Evolutionary conservation across 352 stramenopile genomes (phyloP).

Genomic region (Halophytophthora batemanensis): DNA sequence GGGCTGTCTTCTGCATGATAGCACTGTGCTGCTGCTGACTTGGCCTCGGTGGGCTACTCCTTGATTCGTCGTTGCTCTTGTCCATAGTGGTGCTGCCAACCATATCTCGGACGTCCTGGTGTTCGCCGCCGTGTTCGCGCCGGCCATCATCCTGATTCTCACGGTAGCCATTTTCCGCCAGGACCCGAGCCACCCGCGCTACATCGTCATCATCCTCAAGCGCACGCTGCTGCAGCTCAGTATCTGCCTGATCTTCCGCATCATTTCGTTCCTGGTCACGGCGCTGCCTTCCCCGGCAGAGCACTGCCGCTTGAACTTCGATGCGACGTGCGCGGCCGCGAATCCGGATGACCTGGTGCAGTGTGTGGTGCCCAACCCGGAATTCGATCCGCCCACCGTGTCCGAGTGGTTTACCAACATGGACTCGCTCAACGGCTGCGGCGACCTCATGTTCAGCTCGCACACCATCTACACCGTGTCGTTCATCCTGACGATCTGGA

Average conservation of each 20-base stretch:
- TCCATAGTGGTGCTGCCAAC: conserved; percentile 29
- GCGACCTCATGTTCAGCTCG: conserved; percentile 91
- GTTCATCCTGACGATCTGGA: conserved; percentile 81
- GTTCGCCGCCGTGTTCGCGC: conserved; percentile 68
- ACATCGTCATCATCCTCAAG: conserved; percentile 80
- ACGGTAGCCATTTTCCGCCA: conserved; percentile 63
- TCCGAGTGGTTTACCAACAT: conserved; percentile 66
- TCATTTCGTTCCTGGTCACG: conserved; percentile 80
- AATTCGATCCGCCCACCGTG: conserved; percentile 59
- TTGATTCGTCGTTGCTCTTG: not conserved
- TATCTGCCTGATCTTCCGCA: conserved; percentile 67
- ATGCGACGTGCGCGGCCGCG: conserved; percentile 48
- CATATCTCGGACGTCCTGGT: conserved; percentile 75
- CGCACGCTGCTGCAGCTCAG: conserved; percentile 77
- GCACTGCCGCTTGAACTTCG: conserved; percentile 73
- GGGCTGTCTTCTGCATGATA: not conserved
- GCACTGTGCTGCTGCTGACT: not conserved
- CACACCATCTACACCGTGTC: conserved; percentile 92
- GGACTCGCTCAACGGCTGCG: conserved; percentile 83
- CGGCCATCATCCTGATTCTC: conserved; percentile 63
- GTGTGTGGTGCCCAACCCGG: conserved; percentile 66
- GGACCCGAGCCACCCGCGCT: conserved; percentile 63
- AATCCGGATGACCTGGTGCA: conserved; percentile 50
- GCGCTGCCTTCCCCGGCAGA: conserved; percentile 58
- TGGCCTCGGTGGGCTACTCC: not conserved